Evolutionary conservation across 2,329 filamentous ascomycete genomes (phyloP), one percentile per base, ranked within the genome.

Genomic region (Pestalotiopsis sp.): DNA sequence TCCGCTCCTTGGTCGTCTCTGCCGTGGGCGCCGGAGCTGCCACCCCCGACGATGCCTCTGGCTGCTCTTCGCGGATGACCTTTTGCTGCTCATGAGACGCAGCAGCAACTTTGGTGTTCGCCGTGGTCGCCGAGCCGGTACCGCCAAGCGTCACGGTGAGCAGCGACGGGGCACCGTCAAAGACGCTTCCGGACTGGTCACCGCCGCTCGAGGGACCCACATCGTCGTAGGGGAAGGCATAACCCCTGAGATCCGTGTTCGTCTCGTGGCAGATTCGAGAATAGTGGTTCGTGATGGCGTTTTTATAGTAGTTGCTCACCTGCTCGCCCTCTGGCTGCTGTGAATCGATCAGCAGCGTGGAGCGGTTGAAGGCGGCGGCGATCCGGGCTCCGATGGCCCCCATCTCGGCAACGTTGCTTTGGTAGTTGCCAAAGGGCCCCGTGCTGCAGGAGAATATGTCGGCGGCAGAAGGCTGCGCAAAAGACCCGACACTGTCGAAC

Each of bases 161-260:
- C 69, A 87, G 73, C 75, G 81, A 78, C 1, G 90, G 90, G 65
- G 82, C 83, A 2, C 81, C 78, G 74, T 90, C 89, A 69, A 83
- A 87, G 23, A 92, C 83, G 69, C 86, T 87, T 1, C 91, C 91
- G 23, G 88, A 88, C 79, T 91, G 89, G 76, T 92, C 89, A 62
- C 77, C 74, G 2, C 85, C 86, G 57, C 81, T 80, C n/a, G 79
- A 79, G 3, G 88, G 82, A 25, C 83, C 84, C 11, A 93, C 91
- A 78, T 93, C 91, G 75, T 93, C 91, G 75, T 92, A 93, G 0
- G 91, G 89, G 73, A 92, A 92, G 1, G 90, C 89, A 79, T 93
- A 93, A 9, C 91, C 91, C 63, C 84, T 83, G 9, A 86, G 82
- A 75, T 90, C 88, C 45, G 88, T 75, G 73, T 87, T 89, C 49